Evolutionary conservation across 2,329 filamentous ascomycete genomes (phyloP), one percentile per base, ranked within the genome.

Genomic region (Fusarium bactridioides): DNA sequence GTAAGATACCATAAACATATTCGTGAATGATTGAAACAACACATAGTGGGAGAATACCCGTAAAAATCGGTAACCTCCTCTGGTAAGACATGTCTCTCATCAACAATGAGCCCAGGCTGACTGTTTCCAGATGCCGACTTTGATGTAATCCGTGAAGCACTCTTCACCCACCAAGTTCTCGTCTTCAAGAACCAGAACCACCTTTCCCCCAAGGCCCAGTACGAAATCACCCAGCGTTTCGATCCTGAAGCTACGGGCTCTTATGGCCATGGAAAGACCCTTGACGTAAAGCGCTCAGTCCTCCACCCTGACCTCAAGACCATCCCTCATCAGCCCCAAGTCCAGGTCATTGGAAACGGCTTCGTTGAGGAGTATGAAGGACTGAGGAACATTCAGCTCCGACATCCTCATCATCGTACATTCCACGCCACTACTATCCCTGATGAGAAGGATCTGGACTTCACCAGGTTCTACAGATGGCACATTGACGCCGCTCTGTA

Each of bases 291-390:
- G 79, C 87, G 86, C 55, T 88, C 85, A 61, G 90, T 95, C 75
- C 86, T 95, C 23, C 92, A 94, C 78, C 93, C 93, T 0, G 93
- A 95, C 75, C 85, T 95, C 23, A 94, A 94, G 83, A 94, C 93
- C 1, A 89, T 95, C 45, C 92, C 93, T 0, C 90, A 93, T 74
- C 93, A 95, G 79, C 92, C 93, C 0, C 92, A 95, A 70, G 81
- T 82, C 3, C 93, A 95, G 77, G 90, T 94, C 61, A 94, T 95
- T 68, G 93, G 93, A 44, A 94, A 95, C 76, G 93, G 93, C 10
- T 86, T 88, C 51, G 86, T 95, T 3, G 79, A 86, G 3, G 86
- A 88, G 37, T 94, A 94, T 75, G 92, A 94, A 78, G 93, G 92
- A 2, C 83, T 95, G 15, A 82, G 86, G 73, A 85, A 94, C 78